phyloP scores from a whole-genome alignment of 2,329 filamentous ascomycete genomes.

The Sclerotinia subarctica region DNA sequence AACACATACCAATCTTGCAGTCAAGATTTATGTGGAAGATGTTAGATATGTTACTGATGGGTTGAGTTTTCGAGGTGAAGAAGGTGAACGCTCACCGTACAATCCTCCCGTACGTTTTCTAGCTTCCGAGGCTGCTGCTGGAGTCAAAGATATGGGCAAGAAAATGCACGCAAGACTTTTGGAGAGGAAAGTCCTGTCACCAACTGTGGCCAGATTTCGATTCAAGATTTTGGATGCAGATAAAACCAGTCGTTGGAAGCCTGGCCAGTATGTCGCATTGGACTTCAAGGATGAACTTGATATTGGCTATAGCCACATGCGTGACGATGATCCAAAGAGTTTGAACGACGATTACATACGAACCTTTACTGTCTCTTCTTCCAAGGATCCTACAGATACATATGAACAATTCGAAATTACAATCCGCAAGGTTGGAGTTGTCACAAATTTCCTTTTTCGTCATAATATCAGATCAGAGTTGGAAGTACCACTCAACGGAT shows the following conservation, averaged over 20 bases:
- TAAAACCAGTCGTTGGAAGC: slow-evolving; percentile 48
- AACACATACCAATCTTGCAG: slow-evolving; percentile 67
- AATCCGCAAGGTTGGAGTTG: slow-evolving; percentile 63
- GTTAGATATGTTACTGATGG: slow-evolving; percentile 62
- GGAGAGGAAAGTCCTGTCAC: slow-evolving; percentile 58
- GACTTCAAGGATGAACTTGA: slow-evolving; percentile 69
- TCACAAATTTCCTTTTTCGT: slow-evolving; percentile 62
- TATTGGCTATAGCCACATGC: slow-evolving; percentile 77
- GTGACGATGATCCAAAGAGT: slow-evolving; percentile 72
- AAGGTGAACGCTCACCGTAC: slow-evolving; percentile 67
- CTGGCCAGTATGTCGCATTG: slow-evolving; percentile 76
- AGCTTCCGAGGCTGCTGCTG: slow-evolving; percentile 49
- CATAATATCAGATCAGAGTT: slow-evolving; percentile 53
- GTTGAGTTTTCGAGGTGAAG: slow-evolving; percentile 63
- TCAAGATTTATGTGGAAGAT: slow-evolving; percentile 61
- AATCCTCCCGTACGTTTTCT: slow-evolving; percentile 71
- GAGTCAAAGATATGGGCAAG: slow-evolving; percentile 20
- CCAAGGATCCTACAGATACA: slow-evolving; percentile 24
- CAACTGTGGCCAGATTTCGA: slow-evolving; percentile 63
- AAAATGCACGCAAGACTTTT: slow-evolving; percentile 52
- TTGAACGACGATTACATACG: slow-evolving; percentile 82
- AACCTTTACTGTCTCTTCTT: slow-evolving; percentile 76
- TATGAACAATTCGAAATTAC: slow-evolving; percentile 63
- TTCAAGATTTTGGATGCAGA: slow-evolving; percentile 48
- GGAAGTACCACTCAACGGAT: slow-evolving; percentile 66